Percentiles rank a stretch among this genome's conserved stretches.
phyloP scores from a whole-genome alignment of 2,329 filamentous ascomycete genomes.

The Ascocoryne sarcoides region DNA sequence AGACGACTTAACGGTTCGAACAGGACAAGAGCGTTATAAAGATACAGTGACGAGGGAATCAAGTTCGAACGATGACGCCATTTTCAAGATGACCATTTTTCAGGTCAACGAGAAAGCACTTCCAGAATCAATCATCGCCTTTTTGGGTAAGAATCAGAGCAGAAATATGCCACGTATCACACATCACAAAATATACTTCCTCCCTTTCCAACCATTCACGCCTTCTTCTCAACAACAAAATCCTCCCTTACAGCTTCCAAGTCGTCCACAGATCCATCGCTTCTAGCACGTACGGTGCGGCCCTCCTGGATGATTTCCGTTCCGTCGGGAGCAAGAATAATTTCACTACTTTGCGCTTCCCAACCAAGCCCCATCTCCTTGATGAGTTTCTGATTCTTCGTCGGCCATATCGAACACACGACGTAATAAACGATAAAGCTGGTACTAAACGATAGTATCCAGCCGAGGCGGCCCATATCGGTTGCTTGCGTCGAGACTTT shows the following conservation, averaged over 20 bases:
- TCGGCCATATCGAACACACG: constrained; percentile 33
- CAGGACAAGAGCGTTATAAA: neutral
- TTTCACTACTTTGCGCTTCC: constrained; percentile 18
- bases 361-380: constrained; percentile 28
- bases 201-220: neutral
- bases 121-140: neutral
- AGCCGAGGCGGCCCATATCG: constrained; percentile 29
- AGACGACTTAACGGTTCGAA: neutral
- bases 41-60: neutral
- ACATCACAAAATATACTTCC: neutral
- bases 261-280: neutral
- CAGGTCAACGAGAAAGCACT: neutral
- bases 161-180: neutral
- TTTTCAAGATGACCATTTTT: neutral
- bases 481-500: constrained; percentile 26
- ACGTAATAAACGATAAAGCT: constrained; percentile 28
- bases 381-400: constrained; percentile 29
- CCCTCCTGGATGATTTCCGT: constrained; percentile 19
- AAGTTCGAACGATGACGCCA: neutral
- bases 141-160: neutral
- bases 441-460: constrained; percentile 29
- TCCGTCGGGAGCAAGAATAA: constrained; percentile 19
- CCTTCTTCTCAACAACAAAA: neutral
- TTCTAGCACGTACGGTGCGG: neutral
- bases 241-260: neutral